Percentiles rank a stretch among this genome's conserved stretches.
phyloP scores from a whole-genome alignment of 2,329 filamentous ascomycete species.

The Hypoxylon sp. region DNA sequence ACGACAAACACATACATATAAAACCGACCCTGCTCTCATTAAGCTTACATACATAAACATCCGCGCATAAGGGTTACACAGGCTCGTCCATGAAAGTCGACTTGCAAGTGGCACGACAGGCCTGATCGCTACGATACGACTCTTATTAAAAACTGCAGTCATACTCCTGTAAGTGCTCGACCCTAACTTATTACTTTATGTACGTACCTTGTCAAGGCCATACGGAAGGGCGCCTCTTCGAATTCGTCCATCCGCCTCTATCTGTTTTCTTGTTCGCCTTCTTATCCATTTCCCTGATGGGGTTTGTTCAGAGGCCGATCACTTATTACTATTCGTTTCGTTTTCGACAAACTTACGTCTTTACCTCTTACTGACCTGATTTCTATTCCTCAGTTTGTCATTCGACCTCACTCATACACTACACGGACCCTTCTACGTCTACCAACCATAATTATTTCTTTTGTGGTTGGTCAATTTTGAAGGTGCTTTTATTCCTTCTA shows the following conservation, averaged over 20 bases:
- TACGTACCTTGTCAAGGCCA: slow-evolving; percentile 41
- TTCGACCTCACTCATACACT: slow-evolving; percentile 8
- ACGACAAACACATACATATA: slow-evolving; percentile 15
- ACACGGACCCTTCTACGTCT: slow-evolving; percentile 8
- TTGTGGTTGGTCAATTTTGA: slow-evolving; percentile 9
- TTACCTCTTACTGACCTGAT: slow-evolving; percentile 23
- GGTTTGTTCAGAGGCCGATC: background rate
- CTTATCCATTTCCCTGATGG: slow-evolving; percentile 6
- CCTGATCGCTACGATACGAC: slow-evolving; percentile 27
- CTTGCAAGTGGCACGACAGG: slow-evolving; percentile 32
- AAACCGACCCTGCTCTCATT: slow-evolving; percentile 25
- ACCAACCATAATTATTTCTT: background rate
- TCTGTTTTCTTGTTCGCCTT: slow-evolving; percentile 11
- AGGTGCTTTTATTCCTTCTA: background rate
- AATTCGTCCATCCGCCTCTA: slow-evolving; percentile 35
- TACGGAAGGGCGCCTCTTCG: slow-evolving; percentile 30
- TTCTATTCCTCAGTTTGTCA: slow-evolving; percentile 17
- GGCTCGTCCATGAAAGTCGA: slow-evolving; percentile 12
- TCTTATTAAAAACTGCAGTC: slow-evolving; percentile 35
- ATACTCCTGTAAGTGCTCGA: slow-evolving; percentile 42
- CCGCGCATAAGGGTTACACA: slow-evolving; percentile 24
- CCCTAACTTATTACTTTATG: slow-evolving; percentile 36
- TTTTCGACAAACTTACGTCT: background rate
- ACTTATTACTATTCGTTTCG: slow-evolving; percentile 9
- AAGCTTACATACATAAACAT: slow-evolving; percentile 33